Conservation (phyloP, 164 flowering plant genomes). For the Tinospora cordifolia region DNA sequence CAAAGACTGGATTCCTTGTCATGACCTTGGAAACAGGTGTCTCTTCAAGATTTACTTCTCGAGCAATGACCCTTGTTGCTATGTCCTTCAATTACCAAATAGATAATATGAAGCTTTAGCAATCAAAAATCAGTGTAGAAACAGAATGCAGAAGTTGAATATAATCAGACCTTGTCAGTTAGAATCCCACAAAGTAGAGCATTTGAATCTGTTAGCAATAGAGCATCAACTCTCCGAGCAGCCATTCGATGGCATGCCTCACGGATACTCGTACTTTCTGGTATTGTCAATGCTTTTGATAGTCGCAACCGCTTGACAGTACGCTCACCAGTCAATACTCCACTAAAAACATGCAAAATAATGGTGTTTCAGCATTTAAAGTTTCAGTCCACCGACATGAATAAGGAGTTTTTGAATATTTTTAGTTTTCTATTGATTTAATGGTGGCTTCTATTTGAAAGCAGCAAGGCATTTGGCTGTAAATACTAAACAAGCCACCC, state of each 20-base stretch:
- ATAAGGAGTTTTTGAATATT: background rate
- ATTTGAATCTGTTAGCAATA: slow-evolving; percentile 88
- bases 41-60: slow-evolving; percentile 67
- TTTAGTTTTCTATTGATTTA: background rate
- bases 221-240: slow-evolving; percentile 90
- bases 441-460: background rate
- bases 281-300: slow-evolving; percentile 85
- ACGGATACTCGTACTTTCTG: slow-evolving; percentile 67
- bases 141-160: background rate
- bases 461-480: background rate
- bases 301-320: slow-evolving; percentile 88
- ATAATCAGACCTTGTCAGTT: slow-evolving; percentile 71
- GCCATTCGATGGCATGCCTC: slow-evolving; percentile 97
- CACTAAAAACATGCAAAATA: slow-evolving; percentile 23
- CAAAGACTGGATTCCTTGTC: slow-evolving; percentile 95
- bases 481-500: background rate
- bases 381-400: background rate
- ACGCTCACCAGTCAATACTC: slow-evolving; percentile 70
- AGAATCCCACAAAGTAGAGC: slow-evolving; percentile 95
- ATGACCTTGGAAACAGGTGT: slow-evolving; percentile 94
- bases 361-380: background rate
- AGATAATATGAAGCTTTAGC: background rate
- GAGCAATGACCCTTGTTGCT: slow-evolving; percentile 79
- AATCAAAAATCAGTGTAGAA: background rate
- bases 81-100: slow-evolving; percentile 56